phyloP scores from a whole-genome alignment of 495 filamentous ascomycete species.

The Tuber umbilicatum region DNA sequence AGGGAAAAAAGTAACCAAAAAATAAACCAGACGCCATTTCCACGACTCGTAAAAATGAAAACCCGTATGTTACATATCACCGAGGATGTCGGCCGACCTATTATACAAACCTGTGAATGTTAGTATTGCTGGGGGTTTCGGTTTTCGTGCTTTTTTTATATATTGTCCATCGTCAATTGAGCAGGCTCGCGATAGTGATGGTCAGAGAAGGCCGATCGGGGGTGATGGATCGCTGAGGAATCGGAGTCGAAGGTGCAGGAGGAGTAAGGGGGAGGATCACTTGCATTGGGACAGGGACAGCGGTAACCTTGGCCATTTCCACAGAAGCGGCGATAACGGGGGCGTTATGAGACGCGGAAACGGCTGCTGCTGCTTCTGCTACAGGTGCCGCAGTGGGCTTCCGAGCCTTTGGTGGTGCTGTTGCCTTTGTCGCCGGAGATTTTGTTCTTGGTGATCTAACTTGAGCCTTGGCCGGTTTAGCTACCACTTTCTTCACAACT shows the following conservation, averaged over 20 bases:
- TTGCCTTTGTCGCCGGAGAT: constrained; percentile 12
- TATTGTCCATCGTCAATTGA: not conserved
- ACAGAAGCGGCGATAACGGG: not conserved
- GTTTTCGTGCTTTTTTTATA: not conserved
- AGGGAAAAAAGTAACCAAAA: not conserved
- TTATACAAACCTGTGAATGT: not conserved
- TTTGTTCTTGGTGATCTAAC: not conserved
- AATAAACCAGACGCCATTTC: constrained; percentile 4
- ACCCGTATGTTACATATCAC: not conserved
- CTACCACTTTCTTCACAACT: constrained; percentile 21
- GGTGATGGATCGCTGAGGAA: not conserved
- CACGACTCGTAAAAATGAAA: constrained; percentile 1
- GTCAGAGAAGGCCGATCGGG: not conserved
- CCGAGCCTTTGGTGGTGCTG: constrained; percentile 20
- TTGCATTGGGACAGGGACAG: not conserved
- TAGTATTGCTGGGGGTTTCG: not conserved
- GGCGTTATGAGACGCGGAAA: not conserved
- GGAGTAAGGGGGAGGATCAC: not conserved
- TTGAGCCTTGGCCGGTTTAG: constrained; percentile 7
- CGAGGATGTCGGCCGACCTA: not conserved
- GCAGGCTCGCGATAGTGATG: not conserved
- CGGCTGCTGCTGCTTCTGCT: not conserved
- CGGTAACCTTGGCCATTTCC: not conserved
- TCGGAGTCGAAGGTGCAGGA: constrained; percentile 1
- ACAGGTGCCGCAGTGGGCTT: constrained; percentile 13